Evolutionary conservation across 148 eudicot genomes (phyloP).

Genomic region (Oxyria digyna): DNA sequence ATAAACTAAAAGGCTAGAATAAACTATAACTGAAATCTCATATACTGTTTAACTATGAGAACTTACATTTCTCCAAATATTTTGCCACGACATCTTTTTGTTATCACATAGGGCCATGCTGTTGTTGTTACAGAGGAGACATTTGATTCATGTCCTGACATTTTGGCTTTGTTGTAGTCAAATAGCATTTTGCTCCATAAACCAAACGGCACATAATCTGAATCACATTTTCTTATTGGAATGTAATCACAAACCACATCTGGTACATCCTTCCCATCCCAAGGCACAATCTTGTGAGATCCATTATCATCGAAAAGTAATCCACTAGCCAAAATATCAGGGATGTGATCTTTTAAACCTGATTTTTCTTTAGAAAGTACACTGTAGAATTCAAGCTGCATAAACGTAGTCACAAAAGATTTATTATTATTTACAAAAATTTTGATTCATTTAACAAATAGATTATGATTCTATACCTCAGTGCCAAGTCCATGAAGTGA

Average conservation of each 20-base stretch:
- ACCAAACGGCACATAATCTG: conserved; percentile 46
- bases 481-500: conserved; percentile 74
- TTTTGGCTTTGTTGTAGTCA: conserved; percentile 40
- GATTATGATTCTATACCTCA: conserved; percentile 41
- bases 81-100: conserved; percentile 70
- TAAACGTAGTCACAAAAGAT: not conserved
- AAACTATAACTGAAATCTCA: not conserved
- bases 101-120: conserved; percentile 74
- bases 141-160: conserved; percentile 18
- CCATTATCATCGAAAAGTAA: conserved; percentile 51
- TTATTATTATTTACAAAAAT: not conserved
- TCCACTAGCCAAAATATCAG: conserved; percentile 77
- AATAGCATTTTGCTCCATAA: conserved; percentile 51
- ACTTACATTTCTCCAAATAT: conserved; percentile 76
- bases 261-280: conserved; percentile 82
- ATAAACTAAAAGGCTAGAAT: not conserved
- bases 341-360: conserved; percentile 51
- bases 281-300: conserved; percentile 43
- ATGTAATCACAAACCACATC: conserved; percentile 31
- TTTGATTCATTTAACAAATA: not conserved
- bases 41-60: conserved; percentile 3
- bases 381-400: conserved; percentile 81
- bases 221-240: conserved; percentile 16
- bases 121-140: conserved; percentile 25
- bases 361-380: conserved; percentile 42